These are phyloP conservation scores for Sporisorium scitamineum DNA, from an alignment of 1,284 basidiomycete genomes.

Conservation along the genomic window DNA sequence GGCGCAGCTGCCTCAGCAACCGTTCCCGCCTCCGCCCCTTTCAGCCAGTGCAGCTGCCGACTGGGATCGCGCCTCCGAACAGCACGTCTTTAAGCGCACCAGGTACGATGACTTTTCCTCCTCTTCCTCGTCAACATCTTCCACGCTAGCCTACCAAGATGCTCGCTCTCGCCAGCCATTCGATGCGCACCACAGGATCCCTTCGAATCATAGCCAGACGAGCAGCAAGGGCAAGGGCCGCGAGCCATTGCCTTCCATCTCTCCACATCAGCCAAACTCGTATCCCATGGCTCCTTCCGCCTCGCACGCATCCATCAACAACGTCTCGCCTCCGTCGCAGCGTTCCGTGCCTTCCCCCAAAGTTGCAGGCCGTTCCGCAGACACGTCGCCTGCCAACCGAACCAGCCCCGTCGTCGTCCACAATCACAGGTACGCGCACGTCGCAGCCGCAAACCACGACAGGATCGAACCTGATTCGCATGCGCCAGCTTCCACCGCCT, in stretches of 20 bases:
- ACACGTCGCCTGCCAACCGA: conserved; percentile 23
- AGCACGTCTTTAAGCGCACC: conserved; percentile 41
- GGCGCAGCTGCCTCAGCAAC: conserved; percentile 16
- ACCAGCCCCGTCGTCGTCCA: conserved; percentile 16
- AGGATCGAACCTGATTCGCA: neutral
- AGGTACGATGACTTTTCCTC: conserved; percentile 35
- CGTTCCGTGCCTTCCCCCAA: conserved; percentile 18
- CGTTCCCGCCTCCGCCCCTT: conserved; percentile 29
- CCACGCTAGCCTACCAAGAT: conserved; percentile 24
- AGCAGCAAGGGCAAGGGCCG: conserved; percentile 34
- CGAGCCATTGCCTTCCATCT: conserved; percentile 32
- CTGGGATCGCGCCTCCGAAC: conserved; percentile 41
- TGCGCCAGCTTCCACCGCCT: neutral
- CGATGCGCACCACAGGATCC: conserved; percentile 32
- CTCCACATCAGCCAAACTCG: conserved; percentile 28
- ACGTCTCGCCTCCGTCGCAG: conserved; percentile 13
- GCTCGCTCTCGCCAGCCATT: conserved; percentile 20
- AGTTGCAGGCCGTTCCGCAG: conserved; percentile 14
- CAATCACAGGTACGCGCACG: neutral
- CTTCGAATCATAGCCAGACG: conserved; percentile 37
- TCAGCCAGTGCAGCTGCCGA: conserved; percentile 38
- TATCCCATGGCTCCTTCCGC: conserved; percentile 27
- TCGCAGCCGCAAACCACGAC: neutral
- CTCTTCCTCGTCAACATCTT: conserved; percentile 24
- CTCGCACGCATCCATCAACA: conserved; percentile 25